Base-by-base conservation (phyloP, 495 filamentous ascomycete species). In the Hypoxylon fuscum region DNA sequence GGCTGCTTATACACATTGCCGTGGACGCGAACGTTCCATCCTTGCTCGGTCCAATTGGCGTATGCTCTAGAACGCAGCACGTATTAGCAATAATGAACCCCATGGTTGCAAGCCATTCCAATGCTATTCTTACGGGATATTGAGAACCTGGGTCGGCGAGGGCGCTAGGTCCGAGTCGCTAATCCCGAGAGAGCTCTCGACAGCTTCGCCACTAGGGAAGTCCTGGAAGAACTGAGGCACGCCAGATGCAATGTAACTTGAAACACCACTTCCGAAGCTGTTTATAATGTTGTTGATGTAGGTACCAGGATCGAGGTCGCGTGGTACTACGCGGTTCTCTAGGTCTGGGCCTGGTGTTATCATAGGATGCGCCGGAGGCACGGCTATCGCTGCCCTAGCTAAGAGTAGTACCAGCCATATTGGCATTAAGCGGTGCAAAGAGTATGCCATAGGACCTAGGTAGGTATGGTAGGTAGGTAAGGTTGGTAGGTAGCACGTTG, bases 1-100 rank as follows among this genome's bases (percentile, higher is more conserved):
- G 90, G 88, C 55, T 88, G 83, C 62, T 91, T 92, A 77, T 88
- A 93, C 14, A 91, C 85, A 66, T 91, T 91, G 60, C 90, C 90
- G 58, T 88, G 90, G 68, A 93, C 86, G 12, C 87, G 82, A 5
- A 92, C 76, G 52, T 88, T 90, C 90, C 90, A 93, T 34, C 87
- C 88, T 41, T 83, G 74, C 15, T 83, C 77, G n/a, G 90, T 92
- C 83, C 86, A 93, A 59, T 93, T 93, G 31, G 81, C 90, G 70
- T 93, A 93, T n/a, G 82, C 81, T n/a, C 82, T 85, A 49, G 12
- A 34, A 20, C 43, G 10, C 3, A 37, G 2, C 35, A 10, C 34
- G 38, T 48, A 54, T 64, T 32, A 55, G 40, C 8, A 42, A 18
- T 2, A 23, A 57, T 18, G 56, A 4, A 45, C 9, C 20, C 27